Conservation (phyloP, 2,329 filamentous ascomycete genomes). For the Ophiocordyceps sinensis region DNA sequence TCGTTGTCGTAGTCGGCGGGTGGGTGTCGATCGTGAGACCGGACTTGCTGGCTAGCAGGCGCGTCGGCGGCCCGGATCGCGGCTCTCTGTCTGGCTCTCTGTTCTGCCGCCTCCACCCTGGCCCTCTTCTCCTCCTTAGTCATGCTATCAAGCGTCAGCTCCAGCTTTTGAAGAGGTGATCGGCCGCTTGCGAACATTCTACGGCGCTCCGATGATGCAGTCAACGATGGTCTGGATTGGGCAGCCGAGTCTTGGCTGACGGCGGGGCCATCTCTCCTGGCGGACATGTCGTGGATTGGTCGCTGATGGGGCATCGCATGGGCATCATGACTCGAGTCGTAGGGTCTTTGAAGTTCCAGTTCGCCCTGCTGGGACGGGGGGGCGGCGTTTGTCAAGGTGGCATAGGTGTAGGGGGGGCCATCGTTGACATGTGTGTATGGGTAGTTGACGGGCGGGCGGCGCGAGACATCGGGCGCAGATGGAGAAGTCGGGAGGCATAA, state of each 20-base stretch:
- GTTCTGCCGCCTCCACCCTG: conserved; percentile 68
- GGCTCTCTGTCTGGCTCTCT: conserved; percentile 49
- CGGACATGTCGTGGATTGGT: conserved; percentile 8
- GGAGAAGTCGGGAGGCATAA: conserved; percentile 18
- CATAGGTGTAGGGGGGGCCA: conserved; percentile 10
- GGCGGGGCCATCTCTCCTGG: conserved; percentile 10
- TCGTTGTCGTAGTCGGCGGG: not conserved
- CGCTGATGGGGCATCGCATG: conserved; percentile 2
- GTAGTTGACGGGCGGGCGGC: conserved; percentile 43
- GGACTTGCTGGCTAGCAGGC: conserved; percentile 7
- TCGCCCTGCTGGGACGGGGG: conserved; percentile 2
- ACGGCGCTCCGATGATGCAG: conserved; percentile 26
- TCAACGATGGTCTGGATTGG: conserved; percentile 21
- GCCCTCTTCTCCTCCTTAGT: conserved; percentile 93
- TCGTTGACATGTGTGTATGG: conserved; percentile 27
- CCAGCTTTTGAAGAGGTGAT: conserved; percentile 85
- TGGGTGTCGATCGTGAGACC: conserved; percentile 10
- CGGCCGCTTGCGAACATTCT: conserved; percentile 62
- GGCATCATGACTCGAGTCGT: conserved; percentile 7
- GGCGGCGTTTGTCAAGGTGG: conserved; percentile 5
- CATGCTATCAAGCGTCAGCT: conserved; percentile 79
- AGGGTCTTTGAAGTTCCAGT: conserved; percentile 7
- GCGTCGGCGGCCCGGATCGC: conserved; percentile 21
- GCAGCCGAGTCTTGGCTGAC: conserved; percentile 8
- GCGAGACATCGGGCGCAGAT: conserved; percentile 42